These are phyloP conservation scores for Xerocomus spinulosus DNA, from an alignment of 768 basidiomycete species.

Conservation along the genomic window DNA sequence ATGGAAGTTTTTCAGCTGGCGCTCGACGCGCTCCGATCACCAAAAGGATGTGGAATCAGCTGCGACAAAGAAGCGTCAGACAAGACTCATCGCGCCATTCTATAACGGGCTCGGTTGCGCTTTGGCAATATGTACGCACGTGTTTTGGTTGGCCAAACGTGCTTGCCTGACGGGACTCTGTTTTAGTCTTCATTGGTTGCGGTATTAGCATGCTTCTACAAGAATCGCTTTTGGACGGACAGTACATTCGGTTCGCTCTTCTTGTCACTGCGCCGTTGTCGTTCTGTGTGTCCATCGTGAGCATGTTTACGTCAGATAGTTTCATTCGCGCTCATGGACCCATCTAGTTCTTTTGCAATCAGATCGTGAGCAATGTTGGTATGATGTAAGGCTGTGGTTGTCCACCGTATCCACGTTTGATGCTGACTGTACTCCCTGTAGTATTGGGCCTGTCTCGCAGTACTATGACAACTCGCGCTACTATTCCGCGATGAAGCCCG, in stretches of 20 bases:
- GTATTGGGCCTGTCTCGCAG: slow-evolving; percentile 80
- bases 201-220: slow-evolving; percentile 56
- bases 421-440: slow-evolving; percentile 22
- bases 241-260: slow-evolving; percentile 60
- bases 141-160: background rate
- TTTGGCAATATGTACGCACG: slow-evolving; percentile 54
- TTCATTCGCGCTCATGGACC: background rate
- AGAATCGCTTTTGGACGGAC: slow-evolving; percentile 65
- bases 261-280: slow-evolving; percentile 64
- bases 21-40: slow-evolving; percentile 40
- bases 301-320: slow-evolving; percentile 19
- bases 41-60: slow-evolving; percentile 52
- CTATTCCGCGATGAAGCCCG: slow-evolving; percentile 68
- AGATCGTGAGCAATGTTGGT: slow-evolving; percentile 58
- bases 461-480: slow-evolving; percentile 81
- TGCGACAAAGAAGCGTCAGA: slow-evolving; percentile 38
- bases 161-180: slow-evolving; percentile 1
- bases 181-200: slow-evolving; percentile 62
- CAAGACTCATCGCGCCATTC: slow-evolving; percentile 64
- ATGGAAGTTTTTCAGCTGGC: slow-evolving; percentile 37
- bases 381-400: slow-evolving; percentile 48
- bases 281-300: slow-evolving; percentile 70
- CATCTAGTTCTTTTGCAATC: slow-evolving; percentile 66
- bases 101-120: slow-evolving; percentile 69
- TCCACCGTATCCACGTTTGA: background rate